Conservation (phyloP, 2,329 filamentous ascomycete species). For the Trichoderma citrinoviride region DNA sequence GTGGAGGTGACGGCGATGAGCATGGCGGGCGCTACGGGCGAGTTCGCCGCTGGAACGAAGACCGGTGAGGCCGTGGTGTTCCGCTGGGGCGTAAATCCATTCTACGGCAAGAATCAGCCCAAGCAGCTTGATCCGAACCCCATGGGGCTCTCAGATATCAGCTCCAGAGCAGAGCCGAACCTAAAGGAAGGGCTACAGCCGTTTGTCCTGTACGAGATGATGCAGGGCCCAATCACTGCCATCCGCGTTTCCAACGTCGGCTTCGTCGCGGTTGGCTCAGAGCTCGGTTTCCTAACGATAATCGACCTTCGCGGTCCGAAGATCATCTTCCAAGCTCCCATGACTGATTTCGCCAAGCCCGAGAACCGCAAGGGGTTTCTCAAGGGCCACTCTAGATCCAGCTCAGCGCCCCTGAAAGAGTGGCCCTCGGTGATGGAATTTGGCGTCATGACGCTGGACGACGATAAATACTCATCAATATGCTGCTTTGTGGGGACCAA, state of each 20-base stretch:
- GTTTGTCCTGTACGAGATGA: constrained; percentile 75
- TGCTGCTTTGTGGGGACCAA: constrained; percentile 89
- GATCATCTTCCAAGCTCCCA: constrained; percentile 72
- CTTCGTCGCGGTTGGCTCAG: constrained; percentile 84
- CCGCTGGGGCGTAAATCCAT: constrained; percentile 79
- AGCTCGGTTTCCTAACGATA: constrained; percentile 75
- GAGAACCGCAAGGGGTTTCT: constrained; percentile 74
- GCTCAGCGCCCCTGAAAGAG: constrained; percentile 53
- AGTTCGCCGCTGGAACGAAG: constrained; percentile 77
- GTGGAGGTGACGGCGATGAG: constrained; percentile 77
- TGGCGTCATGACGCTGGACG: constrained; percentile 87
- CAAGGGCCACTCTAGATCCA: constrained; percentile 38
- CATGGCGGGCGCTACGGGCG: constrained; percentile 75
- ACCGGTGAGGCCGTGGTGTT: constrained; percentile 86
- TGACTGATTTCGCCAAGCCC: constrained; percentile 72
- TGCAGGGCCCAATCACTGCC: constrained; percentile 75
- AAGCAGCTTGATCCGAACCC: constrained; percentile 56
- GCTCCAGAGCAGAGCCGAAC: constrained; percentile 64
- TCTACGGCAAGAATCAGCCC: constrained; percentile 60
- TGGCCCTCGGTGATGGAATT: constrained; percentile 85
- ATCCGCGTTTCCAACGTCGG: constrained; percentile 87
- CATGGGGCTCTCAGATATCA: constrained; percentile 72
- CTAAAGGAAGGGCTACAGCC: constrained; percentile 82
- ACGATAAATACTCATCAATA: constrained; percentile 94
- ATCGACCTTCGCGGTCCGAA: constrained; percentile 85